A percentile compares a stretch with the other conserved stretches of the same genome.
Conservation (phyloP, 257 asterid genomes). For the Solanum sitiens region DNA sequence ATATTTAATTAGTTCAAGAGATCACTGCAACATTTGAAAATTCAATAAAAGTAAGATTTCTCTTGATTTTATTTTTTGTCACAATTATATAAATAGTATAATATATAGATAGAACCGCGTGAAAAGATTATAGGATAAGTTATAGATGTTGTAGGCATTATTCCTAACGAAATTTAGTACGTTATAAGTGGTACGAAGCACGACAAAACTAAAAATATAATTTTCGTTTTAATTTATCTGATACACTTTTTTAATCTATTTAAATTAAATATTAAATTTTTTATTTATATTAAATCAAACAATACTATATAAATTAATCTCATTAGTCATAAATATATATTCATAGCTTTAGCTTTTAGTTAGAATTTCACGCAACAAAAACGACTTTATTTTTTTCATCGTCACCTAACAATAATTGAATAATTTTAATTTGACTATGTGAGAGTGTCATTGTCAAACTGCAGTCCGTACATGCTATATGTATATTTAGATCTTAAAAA, state of each 20-base stretch:
- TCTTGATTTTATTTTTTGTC: not conserved
- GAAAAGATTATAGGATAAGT: slow-evolving; percentile 2
- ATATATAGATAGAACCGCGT: not conserved
- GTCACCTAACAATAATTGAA: not conserved
- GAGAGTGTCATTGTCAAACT: not conserved
- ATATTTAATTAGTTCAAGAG: not conserved
- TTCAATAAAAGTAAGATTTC: not conserved
- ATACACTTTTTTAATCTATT: too few species aligned
- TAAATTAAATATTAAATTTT: too few species aligned
- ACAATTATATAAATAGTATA: not conserved
- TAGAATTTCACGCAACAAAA: not conserved
- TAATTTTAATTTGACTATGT: not conserved
- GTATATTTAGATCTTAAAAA: not conserved
- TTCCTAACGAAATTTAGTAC: not conserved
- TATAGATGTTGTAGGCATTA: not conserved
- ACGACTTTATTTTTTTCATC: not conserved
- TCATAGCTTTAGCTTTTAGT: not conserved
- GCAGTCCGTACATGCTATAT: not conserved
- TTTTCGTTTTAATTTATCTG: not conserved
- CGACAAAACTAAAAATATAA: not conserved
- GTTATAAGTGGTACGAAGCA: not conserved
- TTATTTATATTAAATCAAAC: too few species aligned
- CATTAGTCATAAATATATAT: not conserved
- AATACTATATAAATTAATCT: too few species aligned
- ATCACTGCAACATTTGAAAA: not conserved